phyloP scores from a whole-genome alignment of 306 rosid species.

The Potentilla sterilis region DNA sequence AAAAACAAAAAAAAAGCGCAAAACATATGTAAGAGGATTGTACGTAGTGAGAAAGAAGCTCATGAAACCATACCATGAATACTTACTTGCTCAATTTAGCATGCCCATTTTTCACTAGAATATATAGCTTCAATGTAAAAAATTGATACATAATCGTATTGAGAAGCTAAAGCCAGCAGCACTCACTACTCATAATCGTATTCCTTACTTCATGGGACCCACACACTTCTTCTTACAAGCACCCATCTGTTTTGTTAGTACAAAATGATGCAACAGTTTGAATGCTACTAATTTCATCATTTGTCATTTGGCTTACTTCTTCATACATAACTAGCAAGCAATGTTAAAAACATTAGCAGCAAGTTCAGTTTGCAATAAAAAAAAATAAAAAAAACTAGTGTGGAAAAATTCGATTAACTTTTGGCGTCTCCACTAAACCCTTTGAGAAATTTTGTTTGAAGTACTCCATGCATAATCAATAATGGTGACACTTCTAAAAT shows the following conservation, averaged over 20 bases:
- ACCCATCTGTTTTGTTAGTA: conserved; percentile 43
- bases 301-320: conserved; percentile 93
- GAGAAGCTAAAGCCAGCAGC: conserved; percentile 76
- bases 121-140: conserved; percentile 68
- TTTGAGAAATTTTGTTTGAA: conserved; percentile 51
- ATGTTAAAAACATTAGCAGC: not conserved
- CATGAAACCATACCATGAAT: conserved; percentile 54
- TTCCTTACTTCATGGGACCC: conserved; percentile 58
- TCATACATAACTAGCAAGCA: conserved; percentile 63
- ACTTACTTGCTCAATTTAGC: conserved; percentile 59
- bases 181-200: conserved; percentile 63
- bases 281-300: conserved; percentile 83
- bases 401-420: conserved; percentile 38
- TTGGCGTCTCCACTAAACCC: conserved; percentile 87
- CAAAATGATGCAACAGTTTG: conserved; percentile 82
- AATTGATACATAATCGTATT: no score
- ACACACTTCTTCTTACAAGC: conserved; percentile 57
- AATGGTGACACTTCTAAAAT: conserved; percentile 63
- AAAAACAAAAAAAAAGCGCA: not conserved
- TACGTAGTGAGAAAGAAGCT: not conserved
- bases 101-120: conserved; percentile 51
- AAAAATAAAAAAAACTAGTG: not conserved
- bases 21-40: not conserved
- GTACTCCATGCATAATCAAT: conserved; percentile 48
- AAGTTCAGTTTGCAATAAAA: not conserved